These are phyloP conservation scores for Drosera spatulata DNA, from an alignment of 179 eudicot genomes.

Conservation along the genomic window DNA sequence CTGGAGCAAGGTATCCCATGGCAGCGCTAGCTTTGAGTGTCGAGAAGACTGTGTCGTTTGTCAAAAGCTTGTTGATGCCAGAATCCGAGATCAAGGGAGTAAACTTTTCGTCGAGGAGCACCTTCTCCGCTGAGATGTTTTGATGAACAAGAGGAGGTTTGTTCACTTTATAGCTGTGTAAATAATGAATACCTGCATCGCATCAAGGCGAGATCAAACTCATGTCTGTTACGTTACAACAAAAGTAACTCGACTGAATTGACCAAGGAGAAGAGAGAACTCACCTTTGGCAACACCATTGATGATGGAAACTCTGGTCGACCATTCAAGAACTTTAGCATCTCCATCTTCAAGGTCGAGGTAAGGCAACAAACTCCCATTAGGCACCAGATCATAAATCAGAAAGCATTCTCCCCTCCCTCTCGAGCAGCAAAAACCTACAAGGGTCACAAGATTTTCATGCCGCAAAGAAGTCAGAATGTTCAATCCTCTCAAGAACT, in stretches of 20 bases:
- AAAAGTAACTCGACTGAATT: too few species aligned
- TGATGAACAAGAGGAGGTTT: slow-evolving; percentile 67
- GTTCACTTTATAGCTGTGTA: slow-evolving; percentile 49
- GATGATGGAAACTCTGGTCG: slow-evolving; percentile 60
- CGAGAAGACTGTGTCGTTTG: slow-evolving; percentile 80
- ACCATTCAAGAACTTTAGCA: slow-evolving; percentile 71
- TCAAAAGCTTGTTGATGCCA: slow-evolving; percentile 70
- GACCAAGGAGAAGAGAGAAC: slow-evolving; percentile 4
- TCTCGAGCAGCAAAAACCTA: slow-evolving; percentile 85
- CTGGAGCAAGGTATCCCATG: slow-evolving; percentile 97
- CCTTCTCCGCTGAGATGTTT: slow-evolving; percentile 78
- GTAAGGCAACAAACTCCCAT: slow-evolving; percentile 57
- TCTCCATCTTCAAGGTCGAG: slow-evolving; percentile 62
- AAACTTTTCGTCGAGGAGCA: slow-evolving; percentile 49
- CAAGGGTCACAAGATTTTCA: slow-evolving; percentile 55
- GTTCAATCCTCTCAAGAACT: slow-evolving; percentile 78
- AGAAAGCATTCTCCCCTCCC: slow-evolving; percentile 91
- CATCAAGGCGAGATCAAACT: background rate
- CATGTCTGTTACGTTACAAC: too few species aligned
- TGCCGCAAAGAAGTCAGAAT: slow-evolving; percentile 56
- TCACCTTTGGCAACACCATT: slow-evolving; percentile 86
- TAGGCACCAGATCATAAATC: slow-evolving; percentile 63
- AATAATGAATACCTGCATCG: slow-evolving; percentile 59
- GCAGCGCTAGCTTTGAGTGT: slow-evolving; percentile 85
- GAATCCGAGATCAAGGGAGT: slow-evolving; percentile 57